Evolutionary conservation across 768 basidiomycete species (phyloP), one percentile per base, ranked within the genome.

Genomic region (Rhizopogon sp.): DNA sequence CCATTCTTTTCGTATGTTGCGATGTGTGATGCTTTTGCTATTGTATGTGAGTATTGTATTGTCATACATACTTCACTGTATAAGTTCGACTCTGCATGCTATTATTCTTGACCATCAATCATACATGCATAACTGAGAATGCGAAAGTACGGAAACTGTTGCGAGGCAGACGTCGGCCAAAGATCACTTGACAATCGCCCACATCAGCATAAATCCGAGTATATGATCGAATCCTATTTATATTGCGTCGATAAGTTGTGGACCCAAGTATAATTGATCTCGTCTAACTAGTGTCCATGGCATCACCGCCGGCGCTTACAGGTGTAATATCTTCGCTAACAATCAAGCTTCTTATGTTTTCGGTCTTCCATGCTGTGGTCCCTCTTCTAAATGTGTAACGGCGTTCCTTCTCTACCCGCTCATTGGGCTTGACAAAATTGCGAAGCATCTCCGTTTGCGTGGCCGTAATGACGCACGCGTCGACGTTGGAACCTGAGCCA

Each of bases 401-500:
- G 53, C 81, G 76, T 70, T 93, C 90, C 68, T 93, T 91, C 69
- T 82, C 73, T 22, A 83, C 87, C 6, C 93, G 82, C 62, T 88
- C 80, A 68, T 94, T 95, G 1, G 97, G 97, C 77, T 81, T 94
- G 71, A 90, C 87, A 67, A 89, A 90, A 74, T 98, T 98, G 58
- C 97, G 82, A 56, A 98, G 75, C 90, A 90, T 95, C 71, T 97
- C 93, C 0, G 94, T 95, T 57, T 84, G 76, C 46, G 79, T 74
- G 43, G 87, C 85, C 4, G 92, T 94, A 73, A 99, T 95, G 61
- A 98, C 82, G 70, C 95, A 96, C 1, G 94, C 96, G 70, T 99
- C 97, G 64, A 98, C 83, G 68, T 99, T 98, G n/a, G 92, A 94
- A 42, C 97, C 97, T 1, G 96, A 98, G 3, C 97, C 97, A 35